These are phyloP conservation scores for Talaromyces sp. DNA, from an alignment of 2,329 filamentous ascomycete species.

Conservation along the genomic window DNA sequence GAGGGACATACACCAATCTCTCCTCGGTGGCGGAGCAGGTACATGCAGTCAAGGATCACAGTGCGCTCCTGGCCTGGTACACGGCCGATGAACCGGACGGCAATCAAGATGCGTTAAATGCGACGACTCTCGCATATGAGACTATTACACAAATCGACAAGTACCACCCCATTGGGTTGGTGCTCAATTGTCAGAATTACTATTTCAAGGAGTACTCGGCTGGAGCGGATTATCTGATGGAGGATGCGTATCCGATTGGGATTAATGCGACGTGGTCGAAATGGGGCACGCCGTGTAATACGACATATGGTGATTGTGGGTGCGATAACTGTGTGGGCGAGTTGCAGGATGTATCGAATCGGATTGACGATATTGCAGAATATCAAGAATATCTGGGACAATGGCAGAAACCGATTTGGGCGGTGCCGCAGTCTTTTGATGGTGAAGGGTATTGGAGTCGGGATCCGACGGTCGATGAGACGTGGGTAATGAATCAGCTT, in stretches of 20 bases:
- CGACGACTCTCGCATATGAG: conserved; percentile 14
- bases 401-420: conserved; percentile 16
- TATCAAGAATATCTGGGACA: conserved; percentile 16
- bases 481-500: conserved; percentile 18
- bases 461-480: conserved; percentile 13
- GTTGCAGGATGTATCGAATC: conserved; percentile 16
- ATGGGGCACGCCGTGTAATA: conserved; percentile 17
- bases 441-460: conserved; percentile 17
- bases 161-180: conserved; percentile 15
- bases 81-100: conserved; percentile 18
- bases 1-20: conserved; percentile 15
- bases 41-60: conserved; percentile 11
- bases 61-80: conserved; percentile 12
- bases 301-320: conserved; percentile 17
- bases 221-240: conserved; percentile 18
- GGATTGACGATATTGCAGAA: conserved; percentile 9
- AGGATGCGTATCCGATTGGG: conserved; percentile 18
- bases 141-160: conserved; percentile 13
- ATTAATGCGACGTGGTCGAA: conserved; percentile 18
- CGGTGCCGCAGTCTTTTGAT: conserved; percentile 16
- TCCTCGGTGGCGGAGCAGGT: conserved; percentile 14
- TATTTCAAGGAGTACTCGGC: conserved; percentile 16
- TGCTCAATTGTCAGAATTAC: conserved; percentile 17
- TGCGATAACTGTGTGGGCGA: conserved; percentile 17
- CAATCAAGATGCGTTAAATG: conserved; percentile 13